A percentile compares a stretch with the other conserved stretches of the same genome.
These are phyloP conservation scores for Phaeophleospora eucalypticola DNA, from an alignment of 2,329 filamentous ascomycete species.

Conservation along the genomic window DNA sequence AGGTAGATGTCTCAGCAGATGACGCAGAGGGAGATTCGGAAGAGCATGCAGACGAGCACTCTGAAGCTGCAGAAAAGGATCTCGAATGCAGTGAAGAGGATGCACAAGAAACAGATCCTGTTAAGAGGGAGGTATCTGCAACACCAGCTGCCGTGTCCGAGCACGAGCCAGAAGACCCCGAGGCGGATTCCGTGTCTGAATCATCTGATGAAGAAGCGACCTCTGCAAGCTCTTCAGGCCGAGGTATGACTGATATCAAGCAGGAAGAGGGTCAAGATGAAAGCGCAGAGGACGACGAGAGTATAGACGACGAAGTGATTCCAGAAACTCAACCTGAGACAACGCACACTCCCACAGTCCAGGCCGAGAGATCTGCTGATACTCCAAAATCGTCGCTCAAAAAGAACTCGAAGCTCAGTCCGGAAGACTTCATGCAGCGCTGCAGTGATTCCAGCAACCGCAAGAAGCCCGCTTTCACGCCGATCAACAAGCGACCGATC, in stretches of 20 bases:
- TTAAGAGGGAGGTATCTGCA: neutral
- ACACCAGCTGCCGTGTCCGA: neutral
- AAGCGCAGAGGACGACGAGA: neutral
- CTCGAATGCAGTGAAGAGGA: neutral
- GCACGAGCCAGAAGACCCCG: neutral
- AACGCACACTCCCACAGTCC: neutral
- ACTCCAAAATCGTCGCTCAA: neutral
- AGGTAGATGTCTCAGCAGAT: neutral
- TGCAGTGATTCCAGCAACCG: slow-evolving; percentile 1
- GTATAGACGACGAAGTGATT: neutral
- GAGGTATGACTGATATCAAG: too few relatives aligned
- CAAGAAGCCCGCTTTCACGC: neutral
- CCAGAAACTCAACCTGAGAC: neutral
- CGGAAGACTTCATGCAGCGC: slow-evolving; percentile 1
- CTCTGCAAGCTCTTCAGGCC: too few relatives aligned
- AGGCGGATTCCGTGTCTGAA: neutral
- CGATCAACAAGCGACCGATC: neutral
- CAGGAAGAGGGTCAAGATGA: neutral
- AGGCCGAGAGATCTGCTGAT: neutral
- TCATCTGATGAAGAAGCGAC: neutral
- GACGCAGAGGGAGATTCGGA: neutral
- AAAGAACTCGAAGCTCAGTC: slow-evolving; percentile 4
- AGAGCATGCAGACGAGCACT: neutral
- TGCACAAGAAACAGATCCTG: neutral
- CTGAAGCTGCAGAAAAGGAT: neutral